Percentiles rank a stretch among this genome's conserved stretches.
phyloP scores from a whole-genome alignment of 805 yeast genomes.

The Naumovozyma castellii region DNA sequence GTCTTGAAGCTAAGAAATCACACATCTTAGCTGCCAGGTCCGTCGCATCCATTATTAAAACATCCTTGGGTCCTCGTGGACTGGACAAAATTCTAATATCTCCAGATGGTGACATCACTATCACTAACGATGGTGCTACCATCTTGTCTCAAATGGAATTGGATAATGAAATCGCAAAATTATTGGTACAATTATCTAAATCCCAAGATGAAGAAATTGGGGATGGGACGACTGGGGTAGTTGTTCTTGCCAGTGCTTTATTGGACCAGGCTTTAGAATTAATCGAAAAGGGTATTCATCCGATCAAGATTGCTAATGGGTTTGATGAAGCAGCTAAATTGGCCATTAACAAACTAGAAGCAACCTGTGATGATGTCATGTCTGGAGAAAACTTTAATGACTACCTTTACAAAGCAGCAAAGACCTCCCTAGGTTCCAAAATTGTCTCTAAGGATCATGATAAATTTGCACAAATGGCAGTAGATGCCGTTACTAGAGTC shows the following conservation, averaged over 20 bases:
- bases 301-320: conserved; percentile 93
- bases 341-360: conserved; percentile 70
- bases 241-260: conserved; percentile 88
- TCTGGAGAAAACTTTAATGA: conserved; percentile 26
- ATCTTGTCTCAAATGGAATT: conserved; percentile 92
- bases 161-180: conserved; percentile 91
- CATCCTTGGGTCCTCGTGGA: conserved; percentile 97
- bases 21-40: conserved; percentile 93
- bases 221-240: conserved; percentile 98
- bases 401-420: conserved; percentile 80
- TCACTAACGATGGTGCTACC: conserved; percentile 98
- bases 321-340: conserved; percentile 94
- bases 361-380: conserved; percentile 47
- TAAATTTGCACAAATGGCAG: conserved; percentile 93
- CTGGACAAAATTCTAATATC: conserved; percentile 88
- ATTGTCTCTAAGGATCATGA: conserved; percentile 91
- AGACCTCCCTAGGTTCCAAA: conserved; percentile 89
- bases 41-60: conserved; percentile 83
- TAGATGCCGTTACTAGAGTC: conserved; percentile 85
- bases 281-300: conserved; percentile 95
- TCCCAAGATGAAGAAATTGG: conserved; percentile 98
- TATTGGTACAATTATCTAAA: conserved; percentile 83
- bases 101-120: conserved; percentile 96
- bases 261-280: conserved; percentile 90
- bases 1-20: conserved; percentile 69